A percentile compares a stretch with the other conserved stretches of the same genome.
Evolutionary conservation across 228 moss, liverwort and hornwort species (phyloP).

Genomic region (Sphagnum magellanicum): DNA sequence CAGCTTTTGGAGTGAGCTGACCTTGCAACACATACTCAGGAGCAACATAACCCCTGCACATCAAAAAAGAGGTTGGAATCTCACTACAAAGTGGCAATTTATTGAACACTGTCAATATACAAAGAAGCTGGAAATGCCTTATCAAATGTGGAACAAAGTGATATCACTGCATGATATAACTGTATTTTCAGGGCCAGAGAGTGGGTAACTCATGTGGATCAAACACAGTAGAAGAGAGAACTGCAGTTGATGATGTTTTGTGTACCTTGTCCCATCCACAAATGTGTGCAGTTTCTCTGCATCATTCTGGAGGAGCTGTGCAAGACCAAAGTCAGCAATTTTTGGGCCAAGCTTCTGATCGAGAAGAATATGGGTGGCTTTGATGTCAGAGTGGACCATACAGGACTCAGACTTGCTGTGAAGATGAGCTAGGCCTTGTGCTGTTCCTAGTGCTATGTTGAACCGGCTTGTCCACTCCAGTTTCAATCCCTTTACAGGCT

Average conservation of each 20-base stretch:
- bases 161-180: too few relatives aligned
- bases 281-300: conserved; percentile 42
- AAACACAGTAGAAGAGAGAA: too few relatives aligned
- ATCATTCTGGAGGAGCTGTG: conserved; percentile 41
- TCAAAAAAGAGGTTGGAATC: too few relatives aligned
- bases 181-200: too few relatives aligned
- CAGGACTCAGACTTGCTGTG: conserved; percentile 34
- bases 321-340: conserved; percentile 48
- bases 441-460: conserved; percentile 42
- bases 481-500: conserved; percentile 13
- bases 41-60: conserved; percentile 42
- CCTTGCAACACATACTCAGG: conserved; percentile 44
- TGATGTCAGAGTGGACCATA: conserved; percentile 41
- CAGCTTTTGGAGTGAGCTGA: conserved; percentile 39
- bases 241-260: too few relatives aligned
- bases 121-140: too few relatives aligned
- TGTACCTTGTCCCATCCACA: conserved; percentile 17
- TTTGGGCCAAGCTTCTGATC: conserved; percentile 41
- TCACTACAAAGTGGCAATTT: too few relatives aligned
- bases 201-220: too few relatives aligned
- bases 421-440: conserved; percentile 28
- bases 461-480: conserved; percentile 45
- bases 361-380: conserved; percentile 41
- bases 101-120: too few relatives aligned
- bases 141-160: too few relatives aligned